Evolutionary conservation across 2,329 filamentous ascomycete species (phyloP), one percentile per base, ranked within the genome.

Genomic region (Cladosporium sp.): DNA sequence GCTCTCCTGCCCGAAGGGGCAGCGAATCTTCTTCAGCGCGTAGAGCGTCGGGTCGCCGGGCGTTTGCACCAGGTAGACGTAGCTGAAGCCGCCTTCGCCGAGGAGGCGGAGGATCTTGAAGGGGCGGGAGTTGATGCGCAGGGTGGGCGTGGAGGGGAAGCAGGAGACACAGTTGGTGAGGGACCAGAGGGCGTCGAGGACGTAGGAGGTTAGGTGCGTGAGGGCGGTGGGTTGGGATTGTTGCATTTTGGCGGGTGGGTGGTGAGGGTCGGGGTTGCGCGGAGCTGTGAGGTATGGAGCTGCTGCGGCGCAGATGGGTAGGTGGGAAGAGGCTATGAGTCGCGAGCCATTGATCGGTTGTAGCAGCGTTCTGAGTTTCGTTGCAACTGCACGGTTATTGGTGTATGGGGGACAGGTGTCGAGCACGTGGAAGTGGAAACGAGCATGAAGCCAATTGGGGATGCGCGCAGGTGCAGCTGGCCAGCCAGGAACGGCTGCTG

Each of bases 41-140:
- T 95, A 92, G 43, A 95, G 81, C 63, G 92, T 84, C 55, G 88
- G 87, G 49, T 83, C 86, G 51, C 82, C 77, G 44, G 87, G 92
- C 70, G 96, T 91, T 77, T 97, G 88, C 55, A 98, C 93, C 55
- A 98, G 87, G 74, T 98, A 98, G 63, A 98, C 93, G 72, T 97
- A 98, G 59, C 90, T 95, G 77, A 98, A 98, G 66, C 93, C 93
- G 68, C 93, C 93, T 86, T 98, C 93, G 70, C 93, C 93, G 3
- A 98, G 80, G 46, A 98, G 78, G 55, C 93, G 87, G 63, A 95
- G 76, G 68, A 98, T 95, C 79, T 96, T 97, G 79, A 96, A 96
- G 73, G 84, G 93, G 57, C 90, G 85, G 66, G 80, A 87, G 72
- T 97, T 97, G 76, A 98, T 93, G 73, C 93, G 95, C 61, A 98